phyloP scores from a whole-genome alignment of 345 rosid species.

The Citrus maxima region DNA sequence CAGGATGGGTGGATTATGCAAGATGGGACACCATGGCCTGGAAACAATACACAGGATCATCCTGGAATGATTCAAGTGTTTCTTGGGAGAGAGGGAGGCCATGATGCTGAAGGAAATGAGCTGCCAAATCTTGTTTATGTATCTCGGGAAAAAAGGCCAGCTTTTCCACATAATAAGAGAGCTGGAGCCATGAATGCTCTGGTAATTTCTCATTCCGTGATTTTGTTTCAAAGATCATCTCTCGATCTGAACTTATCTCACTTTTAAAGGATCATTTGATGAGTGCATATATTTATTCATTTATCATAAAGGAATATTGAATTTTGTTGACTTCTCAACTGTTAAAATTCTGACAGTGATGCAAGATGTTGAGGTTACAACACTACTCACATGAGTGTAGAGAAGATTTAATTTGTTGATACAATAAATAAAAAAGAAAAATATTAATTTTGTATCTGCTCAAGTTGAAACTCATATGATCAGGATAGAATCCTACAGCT shows the following conservation, averaged over 20 bases:
- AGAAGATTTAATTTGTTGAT: too few relatives aligned
- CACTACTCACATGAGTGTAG: too few relatives aligned
- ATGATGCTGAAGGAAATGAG: slow-evolving; percentile 73
- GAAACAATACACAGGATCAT: slow-evolving; percentile 94
- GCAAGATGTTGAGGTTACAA: too few relatives aligned
- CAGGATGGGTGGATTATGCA: slow-evolving; percentile 94
- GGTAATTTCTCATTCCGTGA: slow-evolving; percentile 30
- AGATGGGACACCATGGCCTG: slow-evolving; percentile 99
- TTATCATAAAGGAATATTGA: background rate
- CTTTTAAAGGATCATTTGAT: background rate
- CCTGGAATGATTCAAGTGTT: slow-evolving; percentile 98
- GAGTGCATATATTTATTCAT: background rate
- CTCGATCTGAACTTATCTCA: background rate
- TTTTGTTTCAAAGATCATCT: background rate
- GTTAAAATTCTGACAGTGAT: background rate
- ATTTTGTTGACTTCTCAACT: background rate
- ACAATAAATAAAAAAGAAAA: too few relatives aligned
- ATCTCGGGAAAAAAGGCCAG: slow-evolving; percentile 85
- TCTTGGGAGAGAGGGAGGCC: slow-evolving; percentile 80
- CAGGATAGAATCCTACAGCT: background rate
- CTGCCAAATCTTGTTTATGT: slow-evolving; percentile 77
- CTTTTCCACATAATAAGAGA: slow-evolving; percentile 84
- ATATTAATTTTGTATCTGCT: background rate
- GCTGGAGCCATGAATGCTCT: slow-evolving; percentile 99
- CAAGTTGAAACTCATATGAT: background rate